These are phyloP conservation scores for Ustilago crameri DNA, from an alignment of 1,284 basidiomycete genomes.

Conservation along the genomic window DNA sequence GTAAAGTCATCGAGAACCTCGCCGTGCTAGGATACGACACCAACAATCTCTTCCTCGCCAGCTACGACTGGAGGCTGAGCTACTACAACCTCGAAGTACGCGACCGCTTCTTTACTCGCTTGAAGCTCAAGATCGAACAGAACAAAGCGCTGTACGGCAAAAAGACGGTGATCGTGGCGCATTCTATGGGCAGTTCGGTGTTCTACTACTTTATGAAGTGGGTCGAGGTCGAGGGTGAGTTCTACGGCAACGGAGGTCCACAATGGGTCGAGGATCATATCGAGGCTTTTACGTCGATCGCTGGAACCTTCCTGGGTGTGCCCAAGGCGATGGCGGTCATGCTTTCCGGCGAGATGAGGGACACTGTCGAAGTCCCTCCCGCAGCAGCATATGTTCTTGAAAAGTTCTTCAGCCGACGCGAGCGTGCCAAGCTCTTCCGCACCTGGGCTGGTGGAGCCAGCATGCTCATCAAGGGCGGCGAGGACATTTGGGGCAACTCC, in stretches of 20 bases:
- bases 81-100: constrained; percentile 86
- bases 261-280: constrained; percentile 87
- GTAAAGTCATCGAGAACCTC: constrained; percentile 80
- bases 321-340: constrained; percentile 96
- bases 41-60: constrained; percentile 64
- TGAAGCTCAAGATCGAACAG: constrained; percentile 86
- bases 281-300: constrained; percentile 73
- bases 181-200: constrained; percentile 72
- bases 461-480: constrained; percentile 78
- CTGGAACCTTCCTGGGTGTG: constrained; percentile 82
- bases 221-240: constrained; percentile 82
- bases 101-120: constrained; percentile 89
- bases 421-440: constrained; percentile 89
- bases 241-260: constrained; percentile 84
- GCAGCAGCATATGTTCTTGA: constrained; percentile 79
- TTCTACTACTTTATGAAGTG: constrained; percentile 75
- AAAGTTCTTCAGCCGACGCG: constrained; percentile 81
- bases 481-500: constrained; percentile 86
- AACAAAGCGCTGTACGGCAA: constrained; percentile 79
- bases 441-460: constrained; percentile 93
- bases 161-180: constrained; percentile 87
- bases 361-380: constrained; percentile 91
- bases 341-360: constrained; percentile 86
- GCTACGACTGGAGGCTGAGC: constrained; percentile 75
- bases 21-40: constrained; percentile 71